phyloP scores from a whole-genome alignment of 495 filamentous ascomycete genomes.

The Xylaria venustula region DNA sequence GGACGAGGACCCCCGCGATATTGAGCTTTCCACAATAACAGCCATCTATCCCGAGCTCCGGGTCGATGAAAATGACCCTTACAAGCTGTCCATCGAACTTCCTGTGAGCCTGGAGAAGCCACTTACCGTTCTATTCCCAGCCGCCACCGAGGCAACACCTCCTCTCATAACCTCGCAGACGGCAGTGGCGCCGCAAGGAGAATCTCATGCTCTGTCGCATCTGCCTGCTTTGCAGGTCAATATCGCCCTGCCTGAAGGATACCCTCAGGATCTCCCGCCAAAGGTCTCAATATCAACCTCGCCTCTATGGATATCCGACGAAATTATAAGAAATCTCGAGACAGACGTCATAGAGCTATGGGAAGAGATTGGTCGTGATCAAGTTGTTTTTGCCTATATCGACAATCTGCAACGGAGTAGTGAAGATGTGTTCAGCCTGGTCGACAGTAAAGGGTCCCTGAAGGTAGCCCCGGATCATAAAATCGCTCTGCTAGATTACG shows the following conservation, averaged over 20 bases:
- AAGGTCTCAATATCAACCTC: constrained; percentile 60
- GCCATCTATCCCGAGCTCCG: constrained; percentile 89
- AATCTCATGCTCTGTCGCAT: constrained; percentile 66
- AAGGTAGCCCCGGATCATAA: constrained; percentile 60
- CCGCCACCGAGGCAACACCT: constrained; percentile 42
- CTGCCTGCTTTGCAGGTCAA: constrained; percentile 72
- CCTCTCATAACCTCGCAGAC: constrained; percentile 17
- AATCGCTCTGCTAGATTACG: constrained; percentile 73
- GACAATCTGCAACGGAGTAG: constrained; percentile 80
- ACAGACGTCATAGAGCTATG: constrained; percentile 65
- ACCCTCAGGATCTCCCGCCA: constrained; percentile 70
- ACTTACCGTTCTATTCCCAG: constrained; percentile 67
- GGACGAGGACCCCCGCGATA: constrained; percentile 64
- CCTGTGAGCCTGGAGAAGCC: constrained; percentile 68
- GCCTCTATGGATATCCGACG: constrained; percentile 68
- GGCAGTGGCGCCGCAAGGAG: constrained; percentile 26
- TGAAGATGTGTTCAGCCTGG: constrained; percentile 73
- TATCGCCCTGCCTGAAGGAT: constrained; percentile 69
- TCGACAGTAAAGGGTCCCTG: constrained; percentile 50
- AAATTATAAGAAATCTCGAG: constrained; percentile 57
- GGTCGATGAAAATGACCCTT: constrained; percentile 57
- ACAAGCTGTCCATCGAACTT: constrained; percentile 67
- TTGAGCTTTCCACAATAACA: constrained; percentile 77
- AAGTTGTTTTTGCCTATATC: constrained; percentile 82
- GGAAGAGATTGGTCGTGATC: constrained; percentile 76